These are phyloP conservation scores for Cetraspora pellucida DNA, from an alignment of 192 early-diverging fungal genomes.

Conservation along the genomic window DNA sequence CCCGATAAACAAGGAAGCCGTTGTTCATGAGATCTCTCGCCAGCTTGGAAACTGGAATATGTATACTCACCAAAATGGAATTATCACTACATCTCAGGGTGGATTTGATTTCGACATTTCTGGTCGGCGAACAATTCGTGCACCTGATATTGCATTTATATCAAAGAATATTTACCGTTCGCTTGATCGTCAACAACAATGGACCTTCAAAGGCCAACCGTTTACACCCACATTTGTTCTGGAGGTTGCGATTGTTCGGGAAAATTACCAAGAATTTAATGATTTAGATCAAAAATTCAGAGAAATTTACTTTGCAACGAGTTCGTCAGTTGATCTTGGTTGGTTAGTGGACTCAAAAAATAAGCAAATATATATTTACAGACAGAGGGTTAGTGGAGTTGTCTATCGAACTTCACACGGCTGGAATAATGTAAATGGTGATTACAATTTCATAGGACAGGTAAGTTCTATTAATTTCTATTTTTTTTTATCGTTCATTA, in stretches of 20 bases:
- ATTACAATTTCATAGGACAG: conserved; percentile 21
- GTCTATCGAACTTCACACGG: not conserved
- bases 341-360: conserved; percentile 12
- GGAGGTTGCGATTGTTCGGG: conserved; percentile 1
- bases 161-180: not conserved
- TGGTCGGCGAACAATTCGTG: not conserved
- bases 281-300: conserved; percentile 31
- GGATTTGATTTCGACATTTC: conserved; percentile 27
- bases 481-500: conserved; percentile 18
- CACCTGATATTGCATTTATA: conserved; percentile 24
- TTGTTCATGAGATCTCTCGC: not conserved
- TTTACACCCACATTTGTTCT: conserved; percentile 29
- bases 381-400: not conserved
- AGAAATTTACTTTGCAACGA: conserved; percentile 11
- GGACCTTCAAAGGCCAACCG: conserved; percentile 7
- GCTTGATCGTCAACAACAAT: conserved; percentile 16
- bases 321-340: conserved; percentile 30
- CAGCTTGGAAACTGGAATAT: conserved; percentile 33
- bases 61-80: conserved; percentile 25
- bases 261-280: not conserved
- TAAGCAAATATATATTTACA: conserved; percentile 17
- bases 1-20: conserved; percentile 3
- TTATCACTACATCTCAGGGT: conserved; percentile 27
- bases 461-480: conserved; percentile 14
- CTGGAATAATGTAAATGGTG: conserved; percentile 27